Evolutionary conservation across 2,329 filamentous ascomycete genomes (phyloP).

Genomic region (Neofusicoccum laricinum): DNA sequence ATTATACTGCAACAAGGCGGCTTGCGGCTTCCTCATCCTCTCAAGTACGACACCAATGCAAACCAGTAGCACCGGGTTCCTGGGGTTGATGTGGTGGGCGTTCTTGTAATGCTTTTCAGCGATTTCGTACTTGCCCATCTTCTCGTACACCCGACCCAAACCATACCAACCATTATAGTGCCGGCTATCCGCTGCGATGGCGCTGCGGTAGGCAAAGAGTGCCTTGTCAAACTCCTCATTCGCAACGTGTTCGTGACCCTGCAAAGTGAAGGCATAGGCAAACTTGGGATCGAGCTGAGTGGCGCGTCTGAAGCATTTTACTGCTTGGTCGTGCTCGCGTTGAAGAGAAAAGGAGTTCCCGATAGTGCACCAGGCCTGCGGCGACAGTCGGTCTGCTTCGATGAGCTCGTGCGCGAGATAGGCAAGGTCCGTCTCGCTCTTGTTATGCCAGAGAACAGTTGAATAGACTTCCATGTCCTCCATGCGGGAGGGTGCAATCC

Average conservation of each 20-base stretch:
- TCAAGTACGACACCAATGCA: constrained; percentile 86
- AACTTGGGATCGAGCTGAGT: constrained; percentile 88
- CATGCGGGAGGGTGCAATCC: constrained; percentile 75
- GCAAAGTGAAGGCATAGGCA: constrained; percentile 91
- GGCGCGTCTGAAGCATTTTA: constrained; percentile 91
- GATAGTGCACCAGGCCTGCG: constrained; percentile 92
- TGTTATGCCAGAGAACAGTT: constrained; percentile 97
- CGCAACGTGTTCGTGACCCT: constrained; percentile 91
- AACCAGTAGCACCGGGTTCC: constrained; percentile 87
- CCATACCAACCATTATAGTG: constrained; percentile 99
- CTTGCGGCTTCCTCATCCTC: constrained; percentile 76
- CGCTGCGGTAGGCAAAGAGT: constrained; percentile 78
- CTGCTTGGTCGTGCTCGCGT: constrained; percentile 88
- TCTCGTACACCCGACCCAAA: constrained; percentile 76
- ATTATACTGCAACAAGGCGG: constrained; percentile 77
- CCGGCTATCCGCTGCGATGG: constrained; percentile 78
- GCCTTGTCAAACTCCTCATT: constrained; percentile 99
- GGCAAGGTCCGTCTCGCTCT: constrained; percentile 85
- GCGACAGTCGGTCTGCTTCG: constrained; percentile 81
- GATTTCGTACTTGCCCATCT: constrained; percentile 85
- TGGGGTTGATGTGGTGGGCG: constrained; percentile 85
- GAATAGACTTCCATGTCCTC: constrained; percentile 99
- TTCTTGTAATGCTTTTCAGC: constrained; percentile 89
- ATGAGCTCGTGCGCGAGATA: constrained; percentile 89
- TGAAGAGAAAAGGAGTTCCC: constrained; percentile 94